Conservation (phyloP, 495 filamentous ascomycete species). For the Glonium stellatum region DNA sequence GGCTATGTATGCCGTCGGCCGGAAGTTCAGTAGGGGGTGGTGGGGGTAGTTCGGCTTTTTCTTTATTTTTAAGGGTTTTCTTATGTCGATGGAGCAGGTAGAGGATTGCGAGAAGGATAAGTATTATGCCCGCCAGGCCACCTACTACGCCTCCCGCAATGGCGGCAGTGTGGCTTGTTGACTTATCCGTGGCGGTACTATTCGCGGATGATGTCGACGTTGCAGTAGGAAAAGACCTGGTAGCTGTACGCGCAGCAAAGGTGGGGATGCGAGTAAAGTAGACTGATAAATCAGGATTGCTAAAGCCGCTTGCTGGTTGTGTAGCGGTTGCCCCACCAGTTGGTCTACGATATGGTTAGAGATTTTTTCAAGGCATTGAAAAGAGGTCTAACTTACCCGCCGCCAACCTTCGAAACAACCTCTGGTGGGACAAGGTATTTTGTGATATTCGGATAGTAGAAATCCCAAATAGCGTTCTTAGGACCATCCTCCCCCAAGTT, state of each 20-base stretch:
- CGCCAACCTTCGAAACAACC: slow-evolving; percentile 40
- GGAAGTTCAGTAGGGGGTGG: slow-evolving; percentile 23
- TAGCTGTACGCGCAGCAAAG: slow-evolving; percentile 20
- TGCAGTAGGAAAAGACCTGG: slow-evolving; percentile 16
- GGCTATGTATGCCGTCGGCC: slow-evolving; percentile 7
- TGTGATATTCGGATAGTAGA: slow-evolving; percentile 36
- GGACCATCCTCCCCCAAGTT: slow-evolving; percentile 41
- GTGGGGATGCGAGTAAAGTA: slow-evolving; percentile 30
- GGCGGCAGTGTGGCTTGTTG: slow-evolving; percentile 24
- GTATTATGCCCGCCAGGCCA: slow-evolving; percentile 25
- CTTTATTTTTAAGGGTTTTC: slow-evolving; percentile 15
- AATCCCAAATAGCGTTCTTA: slow-evolving; percentile 36
- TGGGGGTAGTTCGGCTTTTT: not conserved
- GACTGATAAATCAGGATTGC: slow-evolving; percentile 30
- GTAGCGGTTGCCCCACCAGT: slow-evolving; percentile 38
- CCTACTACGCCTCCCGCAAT: slow-evolving; percentile 34
- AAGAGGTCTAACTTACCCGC: slow-evolving; percentile 34
- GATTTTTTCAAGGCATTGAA: not conserved
- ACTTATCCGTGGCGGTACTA: not conserved
- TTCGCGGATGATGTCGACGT: slow-evolving; percentile 14
- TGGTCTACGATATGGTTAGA: slow-evolving; percentile 21
- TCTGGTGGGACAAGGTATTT: slow-evolving; percentile 41
- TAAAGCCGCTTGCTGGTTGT: slow-evolving; percentile 29
- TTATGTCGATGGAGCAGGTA: slow-evolving; percentile 29
- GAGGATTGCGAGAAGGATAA: slow-evolving; percentile 26